These are phyloP conservation scores for Marsdenia floribunda DNA, from an alignment of 257 asterid species.

Conservation along the genomic window DNA sequence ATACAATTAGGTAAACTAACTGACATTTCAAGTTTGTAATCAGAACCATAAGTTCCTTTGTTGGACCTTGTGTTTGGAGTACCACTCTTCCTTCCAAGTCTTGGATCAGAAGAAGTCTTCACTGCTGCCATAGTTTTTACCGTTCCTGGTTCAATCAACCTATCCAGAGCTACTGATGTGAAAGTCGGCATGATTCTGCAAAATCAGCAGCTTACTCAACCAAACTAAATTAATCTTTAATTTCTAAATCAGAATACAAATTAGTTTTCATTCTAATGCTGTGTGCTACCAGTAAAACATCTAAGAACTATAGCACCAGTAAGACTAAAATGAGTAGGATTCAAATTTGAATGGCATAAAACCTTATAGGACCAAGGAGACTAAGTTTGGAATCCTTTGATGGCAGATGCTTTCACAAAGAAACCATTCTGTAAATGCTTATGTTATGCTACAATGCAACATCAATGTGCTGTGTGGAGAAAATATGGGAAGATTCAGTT, in stretches of 20 bases:
- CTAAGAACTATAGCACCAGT: neutral
- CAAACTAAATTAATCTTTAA: constrained; percentile 12
- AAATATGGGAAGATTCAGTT: neutral
- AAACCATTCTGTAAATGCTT: neutral
- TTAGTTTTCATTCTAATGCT: neutral
- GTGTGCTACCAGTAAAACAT: neutral
- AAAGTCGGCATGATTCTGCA: constrained; percentile 66
- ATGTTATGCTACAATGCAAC: neutral
- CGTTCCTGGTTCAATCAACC: constrained; percentile 66
- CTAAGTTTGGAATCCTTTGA: neutral
- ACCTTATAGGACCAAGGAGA: neutral
- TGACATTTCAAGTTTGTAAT: constrained; percentile 41
- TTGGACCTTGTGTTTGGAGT: constrained; percentile 32
- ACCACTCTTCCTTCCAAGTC: constrained; percentile 40
- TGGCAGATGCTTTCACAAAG: neutral
- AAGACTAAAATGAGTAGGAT: neutral
- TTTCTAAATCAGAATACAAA: neutral
- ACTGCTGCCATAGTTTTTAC: constrained; percentile 39
- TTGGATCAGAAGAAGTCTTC: constrained; percentile 31
- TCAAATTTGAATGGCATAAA: neutral
- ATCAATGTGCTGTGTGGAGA: neutral
- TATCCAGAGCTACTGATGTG: constrained; percentile 79
- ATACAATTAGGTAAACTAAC: constrained; percentile 34
- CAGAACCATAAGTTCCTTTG: constrained; percentile 24
- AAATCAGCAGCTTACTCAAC: constrained; percentile 48